phyloP scores from a whole-genome alignment of 192 early-diverging fungal genomes.

The Coemansia sp. region DNA sequence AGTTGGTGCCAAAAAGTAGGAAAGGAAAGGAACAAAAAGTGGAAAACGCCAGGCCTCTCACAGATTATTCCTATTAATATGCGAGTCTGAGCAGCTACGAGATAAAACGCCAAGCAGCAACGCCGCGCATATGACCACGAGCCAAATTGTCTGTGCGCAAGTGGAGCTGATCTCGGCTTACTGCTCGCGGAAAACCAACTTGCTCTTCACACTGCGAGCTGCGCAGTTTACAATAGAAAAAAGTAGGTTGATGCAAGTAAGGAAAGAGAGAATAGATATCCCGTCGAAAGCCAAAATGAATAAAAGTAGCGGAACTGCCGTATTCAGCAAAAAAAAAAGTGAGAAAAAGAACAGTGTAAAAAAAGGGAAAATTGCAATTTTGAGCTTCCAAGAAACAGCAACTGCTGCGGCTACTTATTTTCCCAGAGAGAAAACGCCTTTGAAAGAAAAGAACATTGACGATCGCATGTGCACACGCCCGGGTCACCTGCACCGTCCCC shows the following conservation, averaged over 20 bases:
- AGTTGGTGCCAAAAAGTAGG: neutral
- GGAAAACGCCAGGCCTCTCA: neutral
- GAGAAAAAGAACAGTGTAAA: neutral
- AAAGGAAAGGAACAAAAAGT: neutral
- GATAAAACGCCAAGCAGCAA: neutral
- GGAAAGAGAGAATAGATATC: neutral
- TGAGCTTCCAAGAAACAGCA: neutral
- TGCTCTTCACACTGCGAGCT: neutral
- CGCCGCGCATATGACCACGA: neutral
- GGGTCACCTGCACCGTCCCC: constrained; percentile 9
- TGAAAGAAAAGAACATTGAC: too few species aligned
- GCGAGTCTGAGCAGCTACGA: neutral
- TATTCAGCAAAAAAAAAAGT: neutral
- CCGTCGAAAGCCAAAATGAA: neutral
- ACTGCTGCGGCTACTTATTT: neutral
- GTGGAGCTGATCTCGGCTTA: neutral
- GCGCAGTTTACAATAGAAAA: neutral
- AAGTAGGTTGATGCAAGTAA: neutral
- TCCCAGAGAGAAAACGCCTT: too few species aligned
- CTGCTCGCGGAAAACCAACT: neutral
- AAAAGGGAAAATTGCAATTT: neutral
- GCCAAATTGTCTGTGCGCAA: neutral
- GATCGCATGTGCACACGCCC: neutral
- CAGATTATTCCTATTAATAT: neutral
- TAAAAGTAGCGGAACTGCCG: neutral